phyloP scores from a whole-genome alignment of 2,329 filamentous ascomycete genomes.

The Fusarium dlaminii region DNA sequence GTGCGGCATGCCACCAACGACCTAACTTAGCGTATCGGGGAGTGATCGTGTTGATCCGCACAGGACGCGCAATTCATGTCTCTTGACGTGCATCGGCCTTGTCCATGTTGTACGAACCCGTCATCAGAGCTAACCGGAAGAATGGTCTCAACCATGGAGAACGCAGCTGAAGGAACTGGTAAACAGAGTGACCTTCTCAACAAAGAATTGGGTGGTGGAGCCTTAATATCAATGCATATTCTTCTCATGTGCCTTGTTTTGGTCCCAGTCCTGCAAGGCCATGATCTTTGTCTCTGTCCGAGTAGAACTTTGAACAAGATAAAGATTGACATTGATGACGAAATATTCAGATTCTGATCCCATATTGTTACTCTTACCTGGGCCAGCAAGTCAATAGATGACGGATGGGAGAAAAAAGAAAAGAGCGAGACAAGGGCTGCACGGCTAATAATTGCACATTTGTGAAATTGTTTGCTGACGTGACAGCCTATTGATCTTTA shows the following conservation, averaged over 20 bases:
- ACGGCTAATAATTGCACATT: background rate
- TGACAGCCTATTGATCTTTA: background rate
- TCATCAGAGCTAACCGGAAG: constrained; percentile 18
- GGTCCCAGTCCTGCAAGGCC: background rate
- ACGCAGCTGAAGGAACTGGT: background rate
- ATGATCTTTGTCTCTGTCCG: background rate
- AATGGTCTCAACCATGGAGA: background rate
- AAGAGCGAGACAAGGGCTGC: background rate
- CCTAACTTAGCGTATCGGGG: constrained; percentile 26
- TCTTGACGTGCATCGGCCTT: constrained; percentile 29
- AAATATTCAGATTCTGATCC: background rate
- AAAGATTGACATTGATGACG: constrained; percentile 23
- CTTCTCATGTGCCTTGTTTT: constrained; percentile 6
- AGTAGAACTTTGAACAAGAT: constrained; percentile 1
- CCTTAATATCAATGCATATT: background rate
- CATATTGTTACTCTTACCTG: background rate
- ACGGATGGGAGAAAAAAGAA: background rate
- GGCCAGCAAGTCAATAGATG: background rate
- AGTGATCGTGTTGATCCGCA: constrained; percentile 22
- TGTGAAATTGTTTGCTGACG: background rate
- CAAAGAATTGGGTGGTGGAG: constrained; percentile 21
- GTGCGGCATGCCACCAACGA: constrained; percentile 4
- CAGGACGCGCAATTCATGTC: constrained; percentile 35
- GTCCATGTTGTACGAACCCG: constrained; percentile 14
- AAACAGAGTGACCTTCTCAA: constrained; percentile 5